Evolutionary conservation across 805 yeast species (phyloP), one percentile per base, ranked within the genome.

Genomic region (Brettanomyces bruxellensis): DNA sequence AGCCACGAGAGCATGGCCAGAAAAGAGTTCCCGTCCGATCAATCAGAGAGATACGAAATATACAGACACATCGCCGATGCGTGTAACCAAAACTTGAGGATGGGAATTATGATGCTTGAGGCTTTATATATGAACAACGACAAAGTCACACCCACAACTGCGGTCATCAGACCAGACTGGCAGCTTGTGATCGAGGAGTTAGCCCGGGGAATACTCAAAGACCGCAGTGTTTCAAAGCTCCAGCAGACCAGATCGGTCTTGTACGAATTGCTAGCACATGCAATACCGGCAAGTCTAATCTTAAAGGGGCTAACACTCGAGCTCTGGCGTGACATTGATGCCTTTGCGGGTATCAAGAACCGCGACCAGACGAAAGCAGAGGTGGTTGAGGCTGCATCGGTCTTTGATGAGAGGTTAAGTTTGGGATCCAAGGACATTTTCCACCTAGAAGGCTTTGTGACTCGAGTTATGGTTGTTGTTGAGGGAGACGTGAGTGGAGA

Each of bases 361-460:
- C 43, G 41, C 37, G 57, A 55, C 39, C 49, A 55, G 1, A 60
- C 71, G 3, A 72, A 75, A 40, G 49, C 62, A n/a, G 68, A 64
- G 5, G 67, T 86, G 34, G 76, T 85, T 9, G 75, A 75, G 7
- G 65, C 79, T 4, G 83, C 84, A 3, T 76, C 95, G 2, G 58
- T 71, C 1, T 83, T 78, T 56, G 99, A 93, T 59, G 96, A 93
- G 57, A 75, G 99, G 47, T 71, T 93, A 49, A 78, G 89, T 48
- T 67, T 85, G 48, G 99, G 98, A 3, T 76, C 77, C 49, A 93
- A 93, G 64, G 86, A 89, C 36, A 91, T 93, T 11, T 93, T 87
- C 65, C 99, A 93, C 66, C 67, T 93, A 46, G 99, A 93, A 68
- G 99, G 98, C 1, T 93, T 88, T 60, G 76, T 86, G 18, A 96